Evolutionary conservation across 2,329 filamentous ascomycete genomes (phyloP).

Genomic region (Diplodia seriata): DNA sequence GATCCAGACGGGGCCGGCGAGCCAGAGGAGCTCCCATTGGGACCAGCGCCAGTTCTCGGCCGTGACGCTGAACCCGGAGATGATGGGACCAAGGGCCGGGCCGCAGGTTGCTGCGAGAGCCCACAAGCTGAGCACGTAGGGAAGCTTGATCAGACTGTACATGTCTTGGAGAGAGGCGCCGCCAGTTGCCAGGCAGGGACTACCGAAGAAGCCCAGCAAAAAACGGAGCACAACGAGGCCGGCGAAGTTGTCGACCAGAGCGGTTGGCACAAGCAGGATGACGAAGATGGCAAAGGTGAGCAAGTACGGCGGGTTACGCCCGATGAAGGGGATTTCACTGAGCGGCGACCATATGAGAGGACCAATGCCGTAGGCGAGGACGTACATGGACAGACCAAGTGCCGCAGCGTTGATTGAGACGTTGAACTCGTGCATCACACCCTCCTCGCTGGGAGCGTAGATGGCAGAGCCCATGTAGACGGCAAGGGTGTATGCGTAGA

Average conservation of each 20-base stretch:
- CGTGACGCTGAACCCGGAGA: constrained; percentile 38
- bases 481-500: constrained; percentile 64
- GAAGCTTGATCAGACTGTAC: constrained; percentile 53
- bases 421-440: constrained; percentile 61
- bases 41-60: constrained; percentile 40
- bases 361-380: constrained; percentile 67
- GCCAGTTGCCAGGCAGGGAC: constrained; percentile 48
- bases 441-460: constrained; percentile 54
- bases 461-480: constrained; percentile 63
- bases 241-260: constrained; percentile 67
- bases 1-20: constrained; percentile 38
- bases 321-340: constrained; percentile 70
- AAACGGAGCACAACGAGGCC: constrained; percentile 65
- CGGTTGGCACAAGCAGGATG: constrained; percentile 69
- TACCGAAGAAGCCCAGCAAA: constrained; percentile 50
- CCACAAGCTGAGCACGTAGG: constrained; percentile 54
- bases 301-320: constrained; percentile 72
- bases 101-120: constrained; percentile 53
- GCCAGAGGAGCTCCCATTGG: constrained; percentile 40
- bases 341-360: constrained; percentile 71
- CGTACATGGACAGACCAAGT: constrained; percentile 67
- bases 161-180: constrained; percentile 48
- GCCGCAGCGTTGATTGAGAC: constrained; percentile 61
- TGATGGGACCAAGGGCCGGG: constrained; percentile 39
- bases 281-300: constrained; percentile 72